A percentile compares a stretch with the other conserved stretches of the same genome.
Conservation (phyloP, 2,329 filamentous ascomycete species). For the Phialophora expanda region DNA sequence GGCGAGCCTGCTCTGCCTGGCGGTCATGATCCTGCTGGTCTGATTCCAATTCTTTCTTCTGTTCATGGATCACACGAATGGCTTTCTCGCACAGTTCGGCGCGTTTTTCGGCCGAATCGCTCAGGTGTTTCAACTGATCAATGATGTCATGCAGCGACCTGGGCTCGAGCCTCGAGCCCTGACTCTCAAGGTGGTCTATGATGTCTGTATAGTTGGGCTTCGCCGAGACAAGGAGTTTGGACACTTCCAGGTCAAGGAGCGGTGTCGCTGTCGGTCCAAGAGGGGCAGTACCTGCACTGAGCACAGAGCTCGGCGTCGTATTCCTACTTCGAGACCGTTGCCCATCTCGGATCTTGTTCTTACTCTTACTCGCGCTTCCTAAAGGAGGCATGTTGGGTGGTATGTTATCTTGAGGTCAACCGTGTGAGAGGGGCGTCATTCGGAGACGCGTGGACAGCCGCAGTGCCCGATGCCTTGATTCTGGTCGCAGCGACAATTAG, state of each 20-base stretch:
- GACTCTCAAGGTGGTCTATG: conserved; percentile 60
- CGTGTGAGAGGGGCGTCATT: background rate
- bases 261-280: conserved; percentile 47
- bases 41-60: conserved; percentile 62
- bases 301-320: conserved; percentile 64
- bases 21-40: conserved; percentile 59
- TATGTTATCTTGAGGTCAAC: background rate
- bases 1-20: conserved; percentile 54
- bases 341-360: conserved; percentile 60
- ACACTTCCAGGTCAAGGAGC: conserved; percentile 61
- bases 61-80: conserved; percentile 64
- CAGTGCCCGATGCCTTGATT: background rate
- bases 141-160: conserved; percentile 57
- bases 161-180: conserved; percentile 55
- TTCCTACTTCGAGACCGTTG: conserved; percentile 65
- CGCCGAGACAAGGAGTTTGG: conserved; percentile 55
- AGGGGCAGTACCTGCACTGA: conserved; percentile 53
- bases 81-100: conserved; percentile 64
- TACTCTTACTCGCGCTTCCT: conserved; percentile 53
- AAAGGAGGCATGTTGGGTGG: conserved; percentile 47
- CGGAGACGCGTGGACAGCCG: conserved; percentile 7
- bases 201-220: conserved; percentile 63
- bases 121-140: conserved; percentile 61
- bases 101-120: conserved; percentile 62
- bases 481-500: too few relatives aligned